Conservation (phyloP, 2,329 filamentous ascomycete species). For the Periglandula ipomoeae region DNA sequence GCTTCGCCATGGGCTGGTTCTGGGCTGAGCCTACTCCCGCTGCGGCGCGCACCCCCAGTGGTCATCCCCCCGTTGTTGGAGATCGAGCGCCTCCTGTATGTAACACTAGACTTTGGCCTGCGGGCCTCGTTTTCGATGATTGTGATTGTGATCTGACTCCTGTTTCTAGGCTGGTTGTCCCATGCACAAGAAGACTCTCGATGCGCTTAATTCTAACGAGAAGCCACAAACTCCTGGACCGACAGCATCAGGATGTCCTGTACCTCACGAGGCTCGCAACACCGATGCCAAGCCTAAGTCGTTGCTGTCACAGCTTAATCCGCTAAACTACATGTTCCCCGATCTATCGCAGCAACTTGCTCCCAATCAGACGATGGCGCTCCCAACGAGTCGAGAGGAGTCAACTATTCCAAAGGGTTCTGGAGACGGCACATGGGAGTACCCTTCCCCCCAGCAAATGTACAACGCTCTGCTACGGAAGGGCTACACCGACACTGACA, state of each 20-base stretch:
- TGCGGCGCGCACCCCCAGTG: constrained; percentile 22
- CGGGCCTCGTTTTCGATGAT: no score
- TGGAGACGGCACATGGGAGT: constrained; percentile 81
- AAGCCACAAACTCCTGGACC: constrained; percentile 15
- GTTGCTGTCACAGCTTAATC: constrained; percentile 48
- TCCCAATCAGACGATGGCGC: constrained; percentile 58
- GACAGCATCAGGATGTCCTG: constrained; percentile 33
- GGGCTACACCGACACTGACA: constrained; percentile 88
- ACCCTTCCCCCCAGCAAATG: constrained; percentile 98
- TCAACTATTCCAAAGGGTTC: constrained; percentile 89
- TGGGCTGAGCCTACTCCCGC: constrained; percentile 43
- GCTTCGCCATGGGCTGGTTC: constrained; percentile 49
- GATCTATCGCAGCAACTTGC: constrained; percentile 74
- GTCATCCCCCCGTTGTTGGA: constrained; percentile 21
- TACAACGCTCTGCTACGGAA: constrained; percentile 97
- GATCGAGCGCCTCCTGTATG: constrained; percentile 26
- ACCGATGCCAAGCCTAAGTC: constrained; percentile 30
- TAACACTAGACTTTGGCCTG: no score
- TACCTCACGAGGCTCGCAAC: constrained; percentile 30
- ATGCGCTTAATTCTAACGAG: constrained; percentile 32
- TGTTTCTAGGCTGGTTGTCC: constrained; percentile 40
- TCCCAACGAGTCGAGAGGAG: constrained; percentile 72
- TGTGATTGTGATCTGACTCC: no score
- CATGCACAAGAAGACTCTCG: constrained; percentile 46
- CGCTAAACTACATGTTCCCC: constrained; percentile 92